A percentile compares a stretch with the other conserved stretches of the same genome.
Conservation (phyloP, 805 yeast genomes). For the Metschnikowia reukaufii region DNA sequence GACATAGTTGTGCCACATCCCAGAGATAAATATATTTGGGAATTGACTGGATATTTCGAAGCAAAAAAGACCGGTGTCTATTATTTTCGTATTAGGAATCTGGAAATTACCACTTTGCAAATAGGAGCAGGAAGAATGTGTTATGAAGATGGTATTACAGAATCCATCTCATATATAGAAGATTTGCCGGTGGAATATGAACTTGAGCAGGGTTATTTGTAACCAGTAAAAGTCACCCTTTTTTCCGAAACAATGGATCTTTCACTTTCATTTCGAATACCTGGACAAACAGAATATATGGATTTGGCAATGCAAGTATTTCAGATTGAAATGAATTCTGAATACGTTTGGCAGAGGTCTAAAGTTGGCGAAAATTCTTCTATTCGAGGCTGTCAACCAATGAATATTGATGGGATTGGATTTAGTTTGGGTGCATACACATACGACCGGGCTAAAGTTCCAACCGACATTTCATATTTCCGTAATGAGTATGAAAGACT, state of each 20-base stretch:
- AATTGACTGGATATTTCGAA: slow-evolving; percentile 1
- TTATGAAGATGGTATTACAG: slow-evolving; percentile 5
- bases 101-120: neutral
- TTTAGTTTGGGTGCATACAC: neutral
- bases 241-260: neutral
- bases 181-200: neutral
- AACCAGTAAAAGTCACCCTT: slow-evolving; percentile 1
- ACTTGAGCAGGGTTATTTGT: slow-evolving; percentile 1
- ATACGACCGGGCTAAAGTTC: neutral
- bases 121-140: slow-evolving; percentile 6
- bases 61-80: neutral
- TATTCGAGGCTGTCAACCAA: neutral
- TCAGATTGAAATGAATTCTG: neutral
- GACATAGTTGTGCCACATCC: slow-evolving; percentile 1
- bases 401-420: neutral
- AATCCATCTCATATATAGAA: neutral
- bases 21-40: slow-evolving; percentile 2
- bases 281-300: neutral
- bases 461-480: neutral
- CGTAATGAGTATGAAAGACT: slow-evolving; percentile 3
- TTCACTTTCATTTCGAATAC: neutral
- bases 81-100: neutral
- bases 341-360: neutral
- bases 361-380: neutral
- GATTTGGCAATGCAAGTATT: neutral